Base-by-base conservation (phyloP, 352 stramenopile species). In the Peronospora destructor region DNA sequence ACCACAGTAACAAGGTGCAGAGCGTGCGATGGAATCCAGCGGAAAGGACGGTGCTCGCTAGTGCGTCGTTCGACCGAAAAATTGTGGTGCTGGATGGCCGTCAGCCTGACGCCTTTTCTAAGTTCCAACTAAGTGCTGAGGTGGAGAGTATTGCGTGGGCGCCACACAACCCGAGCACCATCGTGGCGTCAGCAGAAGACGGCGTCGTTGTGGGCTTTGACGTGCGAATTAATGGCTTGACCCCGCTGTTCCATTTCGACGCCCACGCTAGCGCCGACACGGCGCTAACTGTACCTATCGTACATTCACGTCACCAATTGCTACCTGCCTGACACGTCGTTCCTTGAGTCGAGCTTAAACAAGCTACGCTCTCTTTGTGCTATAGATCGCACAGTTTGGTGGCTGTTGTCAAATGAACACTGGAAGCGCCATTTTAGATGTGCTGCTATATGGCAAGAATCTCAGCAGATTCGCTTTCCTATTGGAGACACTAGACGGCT, bases 1-100 rank as follows among this genome's bases (percentile, higher is more conserved):
- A 99, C 74, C 97, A 99, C 73, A 89, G 64, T n/a, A 94, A 96
- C 74, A 99, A 99, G 73, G 96, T 99, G 33, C 94, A 98, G 68
- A 92, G 80, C 29, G 87, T 98, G 45, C 69, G 84, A 42, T 99
- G 95, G 93, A 97, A 99, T 81, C 95, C 95, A 4, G 71, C 74
- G 2, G 96, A 99, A 69, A 95, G 90, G 4, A 98, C 92, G 11
- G 78, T 99, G n/a, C 74, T 99, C 2, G 94, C 92, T 0, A 97
- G 87, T 19, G 96, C 91, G 4, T 91, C 85, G 12, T 98, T 98
- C 58, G 97, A 99, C 76, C 77, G 87, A 25, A 92, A 75, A 40
- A 66, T 98, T 19, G 84, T 95, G 11, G 83, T 99, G 34, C 73
- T 98, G 16, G 94, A 98, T 71, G 93, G 87, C 50, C 78, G 95